phyloP scores from a whole-genome alignment of 306 rosid species.

The Dalbergia cultrata region DNA sequence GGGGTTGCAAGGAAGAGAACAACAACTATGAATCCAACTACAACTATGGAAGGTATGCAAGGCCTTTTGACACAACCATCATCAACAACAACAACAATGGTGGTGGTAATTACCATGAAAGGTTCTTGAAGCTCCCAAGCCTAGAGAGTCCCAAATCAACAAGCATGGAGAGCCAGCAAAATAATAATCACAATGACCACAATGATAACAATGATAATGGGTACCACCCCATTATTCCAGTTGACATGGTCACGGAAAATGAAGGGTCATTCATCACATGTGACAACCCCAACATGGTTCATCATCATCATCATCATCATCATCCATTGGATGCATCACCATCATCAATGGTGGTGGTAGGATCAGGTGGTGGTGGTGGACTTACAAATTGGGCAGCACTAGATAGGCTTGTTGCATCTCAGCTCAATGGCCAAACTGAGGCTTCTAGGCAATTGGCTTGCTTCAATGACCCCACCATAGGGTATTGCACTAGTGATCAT shows the following conservation, averaged over 20 bases:
- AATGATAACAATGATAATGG: constrained; percentile 2
- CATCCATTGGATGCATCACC: constrained; percentile 43
- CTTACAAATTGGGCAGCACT: constrained; percentile 79
- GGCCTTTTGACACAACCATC: constrained; percentile 37
- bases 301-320: constrained; percentile 36
- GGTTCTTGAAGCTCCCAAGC: constrained; percentile 77
- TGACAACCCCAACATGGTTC: constrained; percentile 49
- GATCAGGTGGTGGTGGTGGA: constrained; percentile 33
- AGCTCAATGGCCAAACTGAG: constrained; percentile 72
- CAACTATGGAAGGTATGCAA: constrained; percentile 42
- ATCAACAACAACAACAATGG: constrained; percentile 4
- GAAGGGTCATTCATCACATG: constrained; percentile 51
- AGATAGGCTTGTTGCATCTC: constrained; percentile 89
- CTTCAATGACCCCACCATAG: constrained; percentile 61
- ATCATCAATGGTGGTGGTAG: constrained; percentile 21
- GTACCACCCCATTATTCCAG: constrained; percentile 57
- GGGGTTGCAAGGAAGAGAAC: constrained; percentile 75
- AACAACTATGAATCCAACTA: constrained; percentile 31
- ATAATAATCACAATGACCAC: neutral
- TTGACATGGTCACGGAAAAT: constrained; percentile 38
- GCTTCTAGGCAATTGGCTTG: constrained; percentile 60
- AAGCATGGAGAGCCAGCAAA: constrained; percentile 52
- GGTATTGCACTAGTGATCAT: constrained; percentile 43
- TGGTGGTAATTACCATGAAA: constrained; percentile 45
- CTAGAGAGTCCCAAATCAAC: constrained; percentile 80